These are phyloP conservation scores for Termitomyces sp. DNA, from an alignment of 768 basidiomycete species.

Conservation along the genomic window DNA sequence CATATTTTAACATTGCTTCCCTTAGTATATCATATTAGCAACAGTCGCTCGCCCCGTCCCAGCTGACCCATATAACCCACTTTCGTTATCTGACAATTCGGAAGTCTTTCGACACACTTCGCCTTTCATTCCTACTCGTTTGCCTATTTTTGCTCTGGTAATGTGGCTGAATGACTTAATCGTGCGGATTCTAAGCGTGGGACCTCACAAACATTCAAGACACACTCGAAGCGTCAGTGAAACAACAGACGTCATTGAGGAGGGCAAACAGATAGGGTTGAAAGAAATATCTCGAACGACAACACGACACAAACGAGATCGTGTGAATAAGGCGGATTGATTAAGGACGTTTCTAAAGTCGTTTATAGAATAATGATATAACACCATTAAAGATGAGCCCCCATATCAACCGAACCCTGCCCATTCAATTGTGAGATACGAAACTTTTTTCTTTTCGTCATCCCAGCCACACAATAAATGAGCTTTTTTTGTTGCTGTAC, in stretches of 20 bases:
- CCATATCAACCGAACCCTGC: conserved; percentile 69
- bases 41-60: conserved; percentile 75
- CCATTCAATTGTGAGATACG: conserved; percentile 86
- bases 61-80: conserved; percentile 68
- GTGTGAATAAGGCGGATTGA: conserved; percentile 43
- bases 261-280: conserved; percentile 37
- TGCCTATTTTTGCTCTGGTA: conserved; percentile 71
- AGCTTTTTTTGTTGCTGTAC: conserved; percentile 96
- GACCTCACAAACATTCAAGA: conserved; percentile 17
- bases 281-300: conserved; percentile 16
- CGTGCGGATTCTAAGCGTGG: conserved; percentile 57
- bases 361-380: neutral
- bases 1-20: neutral
- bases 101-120: conserved; percentile 59
- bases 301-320: conserved; percentile 18
- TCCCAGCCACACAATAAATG: conserved; percentile 91
- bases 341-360: conserved; percentile 19
- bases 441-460: conserved; percentile 56
- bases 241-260: conserved; percentile 55
- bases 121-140: conserved; percentile 73
- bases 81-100: conserved; percentile 26
- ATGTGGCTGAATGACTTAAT: conserved; percentile 72
- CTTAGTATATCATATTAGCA: conserved; percentile 82
- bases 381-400: conserved; percentile 3
- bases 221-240: conserved; percentile 32